Evolutionary conservation across 1,284 basidiomycete genomes (phyloP).

Genomic region (Neonothopanus nambi): DNA sequence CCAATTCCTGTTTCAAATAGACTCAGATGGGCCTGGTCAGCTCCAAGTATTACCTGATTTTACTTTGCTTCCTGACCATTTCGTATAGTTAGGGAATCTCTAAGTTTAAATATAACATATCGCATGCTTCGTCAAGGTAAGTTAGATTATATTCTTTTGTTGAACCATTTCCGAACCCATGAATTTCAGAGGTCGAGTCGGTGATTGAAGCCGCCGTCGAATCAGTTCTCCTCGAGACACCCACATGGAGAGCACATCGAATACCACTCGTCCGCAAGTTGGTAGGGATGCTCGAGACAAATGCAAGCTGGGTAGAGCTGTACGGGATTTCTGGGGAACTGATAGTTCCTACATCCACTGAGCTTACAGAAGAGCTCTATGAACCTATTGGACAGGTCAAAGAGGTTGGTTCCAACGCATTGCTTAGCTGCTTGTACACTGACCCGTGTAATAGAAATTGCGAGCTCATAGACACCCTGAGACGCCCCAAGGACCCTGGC

Average conservation of each 20-base stretch:
- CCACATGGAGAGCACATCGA: conserved; percentile 33
- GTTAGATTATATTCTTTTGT: neutral
- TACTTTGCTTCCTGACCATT: too few species aligned
- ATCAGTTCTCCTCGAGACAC: conserved; percentile 36
- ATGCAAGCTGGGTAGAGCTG: conserved; percentile 64
- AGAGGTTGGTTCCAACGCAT: conserved; percentile 33
- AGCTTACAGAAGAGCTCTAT: conserved; percentile 36
- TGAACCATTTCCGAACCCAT: conserved; percentile 9
- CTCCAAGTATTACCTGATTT: neutral
- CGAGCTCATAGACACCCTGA: conserved; percentile 39
- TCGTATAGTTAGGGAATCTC: conserved; percentile 55
- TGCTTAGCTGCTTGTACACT: conserved; percentile 10
- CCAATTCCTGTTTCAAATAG: conserved; percentile 72
- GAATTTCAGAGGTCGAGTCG: conserved; percentile 56
- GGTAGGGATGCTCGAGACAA: conserved; percentile 59
- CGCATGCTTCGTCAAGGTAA: conserved; percentile 75
- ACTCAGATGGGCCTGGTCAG: conserved; percentile 63
- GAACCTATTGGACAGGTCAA: conserved; percentile 39
- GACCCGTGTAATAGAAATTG: conserved; percentile 35
- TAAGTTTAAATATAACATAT: conserved; percentile 66
- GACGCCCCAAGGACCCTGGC: conserved; percentile 51
- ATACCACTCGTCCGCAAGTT: conserved; percentile 46
- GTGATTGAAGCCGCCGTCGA: conserved; percentile 55
- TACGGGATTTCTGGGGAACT: conserved; percentile 72
- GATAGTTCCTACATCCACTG: conserved; percentile 45